A percentile compares a stretch with the other conserved stretches of the same genome.
Conservation (phyloP, 352 stramenopile species). For the Elongisporangium prolatum region DNA sequence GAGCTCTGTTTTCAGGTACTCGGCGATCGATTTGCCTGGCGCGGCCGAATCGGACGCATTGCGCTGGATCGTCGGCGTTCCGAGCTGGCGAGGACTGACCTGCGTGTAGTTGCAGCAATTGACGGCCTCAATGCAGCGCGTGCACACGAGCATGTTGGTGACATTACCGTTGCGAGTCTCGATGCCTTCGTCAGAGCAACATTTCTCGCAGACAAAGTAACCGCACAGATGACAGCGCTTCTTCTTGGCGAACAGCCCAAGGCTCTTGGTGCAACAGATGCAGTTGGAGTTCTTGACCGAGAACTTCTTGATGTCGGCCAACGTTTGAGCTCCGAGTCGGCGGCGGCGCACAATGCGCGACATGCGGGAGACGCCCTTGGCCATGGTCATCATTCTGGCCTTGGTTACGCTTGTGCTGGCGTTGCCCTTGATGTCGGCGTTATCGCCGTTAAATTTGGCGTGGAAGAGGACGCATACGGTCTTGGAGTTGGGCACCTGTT, state of each 20-base stretch:
- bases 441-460: slow-evolving; percentile 16
- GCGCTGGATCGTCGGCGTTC: not conserved
- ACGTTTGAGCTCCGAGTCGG: slow-evolving; percentile 47
- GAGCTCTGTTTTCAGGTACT: not conserved
- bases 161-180: slow-evolving; percentile 25
- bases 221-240: slow-evolving; percentile 25
- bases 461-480: slow-evolving; percentile 41
- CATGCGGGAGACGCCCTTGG: slow-evolving; percentile 27
- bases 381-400: slow-evolving; percentile 33
- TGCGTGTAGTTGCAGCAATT: slow-evolving; percentile 18
- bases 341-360: slow-evolving; percentile 46
- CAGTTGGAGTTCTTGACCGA: slow-evolving; percentile 46
- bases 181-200: slow-evolving; percentile 16
- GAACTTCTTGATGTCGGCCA: slow-evolving; percentile 41
- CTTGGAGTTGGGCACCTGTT: slow-evolving; percentile 26
- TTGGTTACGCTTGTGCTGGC: slow-evolving; percentile 10
- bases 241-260: slow-evolving; percentile 17
- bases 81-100: not conserved
- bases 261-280: slow-evolving; percentile 47
- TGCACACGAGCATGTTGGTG: slow-evolving; percentile 18
- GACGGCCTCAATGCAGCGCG: slow-evolving; percentile 17
- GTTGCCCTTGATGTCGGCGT: slow-evolving; percentile 8
- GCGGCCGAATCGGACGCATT: not conserved
- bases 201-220: slow-evolving; percentile 22
- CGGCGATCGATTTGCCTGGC: not conserved